Conservation (phyloP, 2,329 filamentous ascomycete species). For the Phialophora expanda region DNA sequence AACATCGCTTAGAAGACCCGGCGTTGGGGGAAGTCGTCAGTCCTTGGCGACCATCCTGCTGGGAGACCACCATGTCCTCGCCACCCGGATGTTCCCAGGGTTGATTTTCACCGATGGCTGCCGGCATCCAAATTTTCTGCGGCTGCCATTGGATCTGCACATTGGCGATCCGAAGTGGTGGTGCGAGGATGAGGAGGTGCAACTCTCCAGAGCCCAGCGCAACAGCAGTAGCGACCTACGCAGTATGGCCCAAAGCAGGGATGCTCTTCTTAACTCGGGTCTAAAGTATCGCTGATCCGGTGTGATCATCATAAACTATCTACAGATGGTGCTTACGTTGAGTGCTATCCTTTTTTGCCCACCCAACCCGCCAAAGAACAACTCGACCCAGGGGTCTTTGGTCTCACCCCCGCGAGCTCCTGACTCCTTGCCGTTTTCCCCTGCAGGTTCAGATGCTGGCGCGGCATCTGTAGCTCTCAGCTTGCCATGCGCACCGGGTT, state of each 20-base stretch:
- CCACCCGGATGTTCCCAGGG: constrained; percentile 13
- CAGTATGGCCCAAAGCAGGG: background rate
- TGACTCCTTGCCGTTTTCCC: background rate
- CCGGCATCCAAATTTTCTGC: constrained; percentile 7
- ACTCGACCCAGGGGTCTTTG: background rate
- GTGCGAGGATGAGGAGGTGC: constrained; percentile 7
- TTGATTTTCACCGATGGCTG: constrained; percentile 11
- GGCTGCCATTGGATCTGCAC: constrained; percentile 3
- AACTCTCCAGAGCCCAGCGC: background rate
- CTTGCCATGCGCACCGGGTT: background rate
- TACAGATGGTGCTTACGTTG: constrained; percentile 1
- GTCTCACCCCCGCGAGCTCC: background rate
- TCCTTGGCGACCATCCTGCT: constrained; percentile 40
- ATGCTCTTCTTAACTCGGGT: background rate
- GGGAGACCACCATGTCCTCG: constrained; percentile 9
- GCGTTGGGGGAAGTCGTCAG: constrained; percentile 20
- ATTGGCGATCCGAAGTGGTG: background rate
- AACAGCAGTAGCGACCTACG: constrained; percentile 6
- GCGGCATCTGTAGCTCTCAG: background rate
- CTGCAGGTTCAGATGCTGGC: background rate
- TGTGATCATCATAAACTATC: background rate
- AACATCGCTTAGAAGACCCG: constrained; percentile 1
- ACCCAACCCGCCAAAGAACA: background rate
- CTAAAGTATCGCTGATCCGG: background rate
- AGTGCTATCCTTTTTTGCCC: background rate